Base-by-base conservation (phyloP, 108 stramenopile genomes). In the Pseudonitzschia delicatissima region DNA sequence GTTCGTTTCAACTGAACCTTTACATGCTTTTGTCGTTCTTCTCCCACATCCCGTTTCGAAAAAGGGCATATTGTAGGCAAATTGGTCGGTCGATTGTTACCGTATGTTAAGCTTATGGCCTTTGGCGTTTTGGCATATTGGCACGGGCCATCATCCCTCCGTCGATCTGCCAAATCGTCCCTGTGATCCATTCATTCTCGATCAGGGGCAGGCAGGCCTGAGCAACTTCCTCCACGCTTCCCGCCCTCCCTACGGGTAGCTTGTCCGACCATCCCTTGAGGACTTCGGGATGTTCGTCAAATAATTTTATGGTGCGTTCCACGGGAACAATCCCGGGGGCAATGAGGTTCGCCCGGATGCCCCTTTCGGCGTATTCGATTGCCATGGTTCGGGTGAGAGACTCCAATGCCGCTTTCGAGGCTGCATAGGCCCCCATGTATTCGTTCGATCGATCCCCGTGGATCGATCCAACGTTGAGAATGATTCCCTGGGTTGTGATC, bases 251-350 rank as follows among this genome's bases (percentile, higher is more conserved):
- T 2, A 79, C 21, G 11, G 80, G 80, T 25, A 85, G 39, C 51
- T 75, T 71, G 0, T 77, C 79, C 17, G 49, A 40, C 87, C 87
- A 87, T 55, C 69, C 42, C 26, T 79, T 66, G n/a, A 48, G 44
- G 8, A 72, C 72, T 2, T 45, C 45, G 8, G 62, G 58, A 23
- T 48, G n/a, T 51, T 77, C 62, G 0, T 57, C 11, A 62, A 87
- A 81, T 5, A 50, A 57, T 4, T 63, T 57, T 13, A 51, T 67
- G 11, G 81, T 84, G 9, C 87, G 69, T 68, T 87, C 87, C 34
- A 87, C 87, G 4, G 82, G 82, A 2, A 86, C 82, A 5, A 83
- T 73, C 8, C 85, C 85, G 7, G 85, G 85, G 11, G 85, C 82
- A 57, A 86, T 67, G 0, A 74, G 79, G 76, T 83, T 86, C 12